Conservation (phyloP, 768 basidiomycete genomes). For the Tulasnella sp. region DNA sequence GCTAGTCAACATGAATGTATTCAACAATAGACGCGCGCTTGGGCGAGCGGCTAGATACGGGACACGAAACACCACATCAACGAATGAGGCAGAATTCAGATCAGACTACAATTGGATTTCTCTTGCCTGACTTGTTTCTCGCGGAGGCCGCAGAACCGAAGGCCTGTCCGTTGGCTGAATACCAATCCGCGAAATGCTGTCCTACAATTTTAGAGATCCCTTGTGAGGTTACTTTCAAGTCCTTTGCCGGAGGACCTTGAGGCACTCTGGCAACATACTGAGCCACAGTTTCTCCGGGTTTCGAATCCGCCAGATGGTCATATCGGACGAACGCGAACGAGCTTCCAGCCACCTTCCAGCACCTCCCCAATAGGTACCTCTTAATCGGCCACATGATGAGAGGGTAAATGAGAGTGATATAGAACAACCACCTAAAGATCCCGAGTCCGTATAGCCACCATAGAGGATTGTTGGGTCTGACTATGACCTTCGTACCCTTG, state of each 20-base stretch:
- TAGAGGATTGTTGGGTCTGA: neutral
- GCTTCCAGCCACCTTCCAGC: constrained; percentile 17
- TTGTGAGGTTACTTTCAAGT: neutral
- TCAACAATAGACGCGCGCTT: neutral
- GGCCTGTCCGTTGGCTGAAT: neutral
- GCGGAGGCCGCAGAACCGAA: neutral
- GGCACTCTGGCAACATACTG: neutral
- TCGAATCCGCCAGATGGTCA: constrained; percentile 7
- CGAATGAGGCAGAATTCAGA: neutral
- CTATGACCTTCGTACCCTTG: neutral
- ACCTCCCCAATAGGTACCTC: neutral
- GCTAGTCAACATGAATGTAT: neutral
- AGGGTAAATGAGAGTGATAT: constrained; percentile 3
- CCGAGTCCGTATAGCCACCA: neutral
- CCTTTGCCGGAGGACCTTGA: neutral
- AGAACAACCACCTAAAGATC: neutral
- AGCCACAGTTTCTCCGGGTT: neutral
- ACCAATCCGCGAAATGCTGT: neutral
- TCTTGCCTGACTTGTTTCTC: neutral
- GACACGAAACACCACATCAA: neutral
- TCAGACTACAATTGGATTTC: neutral
- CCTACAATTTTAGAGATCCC: neutral
- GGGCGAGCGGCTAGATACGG: neutral
- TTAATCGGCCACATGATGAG: constrained; percentile 6
- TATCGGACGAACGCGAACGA: neutral